Conservation (phyloP, 2,329 filamentous ascomycete species). For the Fusarium annulatum region DNA sequence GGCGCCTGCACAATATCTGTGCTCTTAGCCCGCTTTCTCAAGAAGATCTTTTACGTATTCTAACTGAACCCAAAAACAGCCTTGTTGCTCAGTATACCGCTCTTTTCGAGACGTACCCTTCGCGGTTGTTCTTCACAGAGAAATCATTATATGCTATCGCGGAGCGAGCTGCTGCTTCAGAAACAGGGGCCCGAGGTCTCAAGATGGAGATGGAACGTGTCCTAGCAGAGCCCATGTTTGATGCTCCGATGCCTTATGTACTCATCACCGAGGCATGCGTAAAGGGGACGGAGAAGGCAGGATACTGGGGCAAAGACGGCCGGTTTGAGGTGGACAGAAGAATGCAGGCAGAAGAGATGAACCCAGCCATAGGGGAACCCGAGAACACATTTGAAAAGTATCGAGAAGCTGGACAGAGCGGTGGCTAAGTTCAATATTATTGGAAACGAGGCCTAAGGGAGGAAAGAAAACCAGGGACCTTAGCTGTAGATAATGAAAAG, state of each 20-base stretch:
- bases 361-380: constrained; percentile 29
- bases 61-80: constrained; percentile 92
- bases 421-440: constrained; percentile 51
- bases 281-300: constrained; percentile 67
- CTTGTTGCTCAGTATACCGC: constrained; percentile 89
- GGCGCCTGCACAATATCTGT: constrained; percentile 91
- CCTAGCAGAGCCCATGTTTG: constrained; percentile 83
- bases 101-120: constrained; percentile 83
- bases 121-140: constrained; percentile 84
- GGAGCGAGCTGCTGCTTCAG: constrained; percentile 66
- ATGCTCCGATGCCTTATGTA: constrained; percentile 80
- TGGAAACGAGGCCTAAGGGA: neutral
- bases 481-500: too few relatives aligned
- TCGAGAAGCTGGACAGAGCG: constrained; percentile 60
- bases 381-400: constrained; percentile 54
- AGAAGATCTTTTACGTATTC: constrained; percentile 80
- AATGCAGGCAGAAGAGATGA: constrained; percentile 70
- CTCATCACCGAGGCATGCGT: constrained; percentile 78
- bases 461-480: too few relatives aligned
- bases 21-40: constrained; percentile 81
- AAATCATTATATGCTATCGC: constrained; percentile 86
- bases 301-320: constrained; percentile 76
- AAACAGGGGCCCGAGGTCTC: constrained; percentile 82
- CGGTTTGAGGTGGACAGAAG: constrained; percentile 75
- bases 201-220: constrained; percentile 85